Conservation (phyloP, 2,329 filamentous ascomycete genomes). For the Pseudogymnoascus sp. region DNA sequence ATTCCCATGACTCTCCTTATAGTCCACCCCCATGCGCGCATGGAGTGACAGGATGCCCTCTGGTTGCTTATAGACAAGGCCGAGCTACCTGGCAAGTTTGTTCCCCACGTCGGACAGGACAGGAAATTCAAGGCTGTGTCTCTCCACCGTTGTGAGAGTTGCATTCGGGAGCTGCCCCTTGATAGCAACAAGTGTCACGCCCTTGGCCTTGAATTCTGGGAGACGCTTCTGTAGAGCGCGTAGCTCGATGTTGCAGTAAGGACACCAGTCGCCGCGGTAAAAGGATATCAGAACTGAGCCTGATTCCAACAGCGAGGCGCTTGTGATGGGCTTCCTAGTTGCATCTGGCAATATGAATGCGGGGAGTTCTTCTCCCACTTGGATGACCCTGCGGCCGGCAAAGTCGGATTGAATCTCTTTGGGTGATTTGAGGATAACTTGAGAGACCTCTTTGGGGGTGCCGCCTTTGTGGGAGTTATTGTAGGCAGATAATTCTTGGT, state of each 20-base stretch:
- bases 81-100: constrained; percentile 30
- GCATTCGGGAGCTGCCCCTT: constrained; percentile 35
- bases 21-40: constrained; percentile 26
- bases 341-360: constrained; percentile 31
- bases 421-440: constrained; percentile 13
- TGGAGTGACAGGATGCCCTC: constrained; percentile 26
- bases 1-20: constrained; percentile 31
- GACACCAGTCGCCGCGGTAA: constrained; percentile 40
- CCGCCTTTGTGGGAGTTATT: constrained; percentile 15
- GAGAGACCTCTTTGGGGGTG: constrained; percentile 14
- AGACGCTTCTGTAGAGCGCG: constrained; percentile 31
- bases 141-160: constrained; percentile 32
- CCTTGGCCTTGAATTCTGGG: constrained; percentile 30
- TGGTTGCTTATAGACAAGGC: constrained; percentile 30
- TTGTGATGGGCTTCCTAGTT: constrained; percentile 28
- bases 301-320: constrained; percentile 26
- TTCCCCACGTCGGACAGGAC: constrained; percentile 35
- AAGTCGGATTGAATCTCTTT: constrained; percentile 15
- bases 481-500: constrained; percentile 14
- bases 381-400: constrained; percentile 22
- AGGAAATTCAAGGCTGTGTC: constrained; percentile 33
- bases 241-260: constrained; percentile 37
- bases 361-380: constrained; percentile 31
- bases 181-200: constrained; percentile 36
- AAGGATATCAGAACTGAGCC: constrained; percentile 36